phyloP scores from a whole-genome alignment of 2,329 filamentous ascomycete genomes.

The Microthyrium microscopicum region DNA sequence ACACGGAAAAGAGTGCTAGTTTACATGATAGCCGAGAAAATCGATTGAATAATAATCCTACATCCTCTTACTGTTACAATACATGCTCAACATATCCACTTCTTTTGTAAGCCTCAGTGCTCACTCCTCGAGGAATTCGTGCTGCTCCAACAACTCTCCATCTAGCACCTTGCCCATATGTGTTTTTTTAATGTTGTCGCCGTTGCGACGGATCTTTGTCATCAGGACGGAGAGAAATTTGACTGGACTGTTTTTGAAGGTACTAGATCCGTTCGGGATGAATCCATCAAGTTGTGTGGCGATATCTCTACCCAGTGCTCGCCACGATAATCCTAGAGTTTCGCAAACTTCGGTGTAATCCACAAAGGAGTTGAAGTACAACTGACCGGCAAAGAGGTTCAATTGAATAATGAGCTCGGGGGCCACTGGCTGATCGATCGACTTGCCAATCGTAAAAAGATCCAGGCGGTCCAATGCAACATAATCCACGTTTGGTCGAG shows the following conservation, averaged over 20 bases:
- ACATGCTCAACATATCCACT: too few relatives aligned
- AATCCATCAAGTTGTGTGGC: conserved; percentile 20
- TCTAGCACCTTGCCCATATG: conserved; percentile 26
- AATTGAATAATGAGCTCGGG: conserved; percentile 28
- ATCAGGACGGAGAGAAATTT: conserved; percentile 7
- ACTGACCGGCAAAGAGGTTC: conserved; percentile 51
- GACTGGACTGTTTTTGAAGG: conserved; percentile 2
- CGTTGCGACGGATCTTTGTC: conserved; percentile 17
- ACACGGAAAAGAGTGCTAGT: too few relatives aligned
- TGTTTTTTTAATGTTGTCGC: conserved; percentile 24
- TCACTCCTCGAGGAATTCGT: too few relatives aligned
- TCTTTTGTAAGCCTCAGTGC: too few relatives aligned
- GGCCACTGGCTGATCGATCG: conserved; percentile 11
- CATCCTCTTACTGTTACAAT: too few relatives aligned
- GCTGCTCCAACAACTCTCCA: conserved; percentile 19
- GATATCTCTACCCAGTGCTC: conserved; percentile 11
- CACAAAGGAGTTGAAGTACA: conserved; percentile 39
- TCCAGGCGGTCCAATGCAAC: conserved; percentile 28
- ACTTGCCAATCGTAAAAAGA: conserved; percentile 19
- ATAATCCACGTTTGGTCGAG: conserved; percentile 24
- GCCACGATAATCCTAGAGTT: conserved; percentile 33
- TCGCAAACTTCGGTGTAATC: conserved; percentile 39
- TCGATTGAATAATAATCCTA: too few relatives aligned
- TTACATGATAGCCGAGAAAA: too few relatives aligned
- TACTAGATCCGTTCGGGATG: conserved; percentile 14